phyloP scores from a whole-genome alignment of 2,329 filamentous ascomycete species.

The Ramularia endophylla region DNA sequence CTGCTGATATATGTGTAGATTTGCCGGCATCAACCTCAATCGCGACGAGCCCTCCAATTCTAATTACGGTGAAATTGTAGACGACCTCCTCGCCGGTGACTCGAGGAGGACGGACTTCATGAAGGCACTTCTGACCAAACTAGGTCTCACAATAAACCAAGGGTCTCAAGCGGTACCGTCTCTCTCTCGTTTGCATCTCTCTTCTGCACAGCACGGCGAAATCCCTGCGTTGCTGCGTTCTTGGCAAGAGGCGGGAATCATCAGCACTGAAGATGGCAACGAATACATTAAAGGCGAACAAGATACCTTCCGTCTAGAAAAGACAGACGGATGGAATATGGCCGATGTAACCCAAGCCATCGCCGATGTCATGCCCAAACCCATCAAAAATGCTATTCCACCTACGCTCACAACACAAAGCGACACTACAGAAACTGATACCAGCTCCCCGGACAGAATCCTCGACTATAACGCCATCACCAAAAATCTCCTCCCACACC shows the following conservation, averaged over 20 bases:
- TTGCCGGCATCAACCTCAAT: conserved; percentile 71
- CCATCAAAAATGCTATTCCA: conserved; percentile 15
- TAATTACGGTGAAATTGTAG: conserved; percentile 64
- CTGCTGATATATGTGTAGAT: conserved; percentile 48
- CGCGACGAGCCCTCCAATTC: conserved; percentile 56
- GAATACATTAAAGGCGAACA: conserved; percentile 74
- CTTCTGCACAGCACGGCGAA: conserved; percentile 58
- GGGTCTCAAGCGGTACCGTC: conserved; percentile 66
- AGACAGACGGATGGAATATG: conserved; percentile 45
- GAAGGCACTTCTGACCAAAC: conserved; percentile 69
- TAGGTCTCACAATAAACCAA: conserved; percentile 72
- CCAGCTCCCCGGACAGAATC: conserved; percentile 47
- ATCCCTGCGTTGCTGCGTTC: conserved; percentile 62
- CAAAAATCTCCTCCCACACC: conserved; percentile 70
- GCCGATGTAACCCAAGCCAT: conserved; percentile 25
- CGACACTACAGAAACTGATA: conserved; percentile 27
- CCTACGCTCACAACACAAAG: conserved; percentile 6
- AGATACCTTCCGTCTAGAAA: conserved; percentile 72
- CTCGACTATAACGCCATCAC: conserved; percentile 63
- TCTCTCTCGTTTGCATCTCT: conserved; percentile 77
- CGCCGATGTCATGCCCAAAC: conserved; percentile 17
- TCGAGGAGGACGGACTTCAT: conserved; percentile 66
- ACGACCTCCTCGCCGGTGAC: conserved; percentile 63
- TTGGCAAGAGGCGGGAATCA: conserved; percentile 60
- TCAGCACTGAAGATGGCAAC: conserved; percentile 47